These are phyloP conservation scores for Podaxis pistillaris DNA, from an alignment of 768 basidiomycete species.

Conservation along the genomic window DNA sequence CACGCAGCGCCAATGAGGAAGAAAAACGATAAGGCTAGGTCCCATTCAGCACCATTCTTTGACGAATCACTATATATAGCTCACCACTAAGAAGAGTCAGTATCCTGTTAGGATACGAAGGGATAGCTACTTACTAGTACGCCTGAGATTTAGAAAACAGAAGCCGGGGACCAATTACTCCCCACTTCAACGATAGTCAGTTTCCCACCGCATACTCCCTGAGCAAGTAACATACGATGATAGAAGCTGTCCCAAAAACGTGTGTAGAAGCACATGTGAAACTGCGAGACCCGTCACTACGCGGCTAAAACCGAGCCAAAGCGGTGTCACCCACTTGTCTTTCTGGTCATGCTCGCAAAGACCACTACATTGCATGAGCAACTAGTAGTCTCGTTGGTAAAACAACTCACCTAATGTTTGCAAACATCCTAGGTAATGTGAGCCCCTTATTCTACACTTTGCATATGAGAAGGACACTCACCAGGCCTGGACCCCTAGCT, in stretches of 20 bases:
- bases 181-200: conserved; percentile 39
- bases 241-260: conserved; percentile 51
- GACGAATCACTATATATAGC: neutral
- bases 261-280: conserved; percentile 53
- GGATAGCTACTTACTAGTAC: conserved; percentile 49
- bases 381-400: neutral
- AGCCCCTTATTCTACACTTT: neutral
- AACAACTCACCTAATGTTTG: conserved; percentile 47
- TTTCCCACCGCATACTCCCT: neutral
- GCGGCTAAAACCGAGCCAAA: neutral
- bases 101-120: conserved; percentile 1
- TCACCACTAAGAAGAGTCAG: conserved; percentile 20
- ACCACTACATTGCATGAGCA: conserved; percentile 29
- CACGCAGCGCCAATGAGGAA: conserved; percentile 71
- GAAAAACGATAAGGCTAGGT: conserved; percentile 58
- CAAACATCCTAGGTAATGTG: conserved; percentile 52
- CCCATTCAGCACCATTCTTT: neutral
- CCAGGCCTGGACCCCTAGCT: conserved; percentile 68
- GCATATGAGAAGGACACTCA: conserved; percentile 19
- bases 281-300: conserved; percentile 24
- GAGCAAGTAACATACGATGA: conserved; percentile 48
- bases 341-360: conserved; percentile 45
- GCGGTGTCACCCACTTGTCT: conserved; percentile 32
- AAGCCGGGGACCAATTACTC: conserved; percentile 62
- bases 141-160: conserved; percentile 55